phyloP scores from a whole-genome alignment of 2,329 filamentous ascomycete species.

The Dendryphion nanum region DNA sequence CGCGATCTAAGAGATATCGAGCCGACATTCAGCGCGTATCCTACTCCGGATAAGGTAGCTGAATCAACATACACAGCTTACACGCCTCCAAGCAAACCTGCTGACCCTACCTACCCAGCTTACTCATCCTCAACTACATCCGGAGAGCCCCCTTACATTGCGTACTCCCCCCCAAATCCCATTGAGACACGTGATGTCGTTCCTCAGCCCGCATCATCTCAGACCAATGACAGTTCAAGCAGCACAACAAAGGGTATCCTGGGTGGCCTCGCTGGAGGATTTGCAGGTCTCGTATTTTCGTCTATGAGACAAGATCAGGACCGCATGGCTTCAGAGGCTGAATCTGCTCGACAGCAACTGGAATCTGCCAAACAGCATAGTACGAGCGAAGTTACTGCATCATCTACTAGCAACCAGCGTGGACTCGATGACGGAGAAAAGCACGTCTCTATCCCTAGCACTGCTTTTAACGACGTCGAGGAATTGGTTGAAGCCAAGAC shows the following conservation, averaged over 20 bases:
- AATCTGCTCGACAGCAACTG: slow-evolving; percentile 25
- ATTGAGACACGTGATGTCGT: not conserved
- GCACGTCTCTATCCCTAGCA: slow-evolving; percentile 26
- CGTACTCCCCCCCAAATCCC: too few relatives aligned
- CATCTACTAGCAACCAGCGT: slow-evolving; percentile 15
- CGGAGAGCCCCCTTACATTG: too few relatives aligned
- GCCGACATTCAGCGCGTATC: slow-evolving; percentile 6
- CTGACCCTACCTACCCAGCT: not conserved
- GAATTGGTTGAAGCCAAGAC: slow-evolving; percentile 37
- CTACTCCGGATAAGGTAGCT: not conserved
- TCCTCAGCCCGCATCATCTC: not conserved
- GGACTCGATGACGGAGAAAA: slow-evolving; percentile 14
- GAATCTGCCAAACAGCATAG: slow-evolving; percentile 19
- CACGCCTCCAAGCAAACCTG: slow-evolving; percentile 2
- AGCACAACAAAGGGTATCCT: slow-evolving; percentile 7
- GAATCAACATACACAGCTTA: slow-evolving; percentile 5
- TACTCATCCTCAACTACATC: not conserved
- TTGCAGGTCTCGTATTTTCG: slow-evolving; percentile 31
- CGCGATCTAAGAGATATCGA: slow-evolving; percentile 31
- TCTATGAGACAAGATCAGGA: slow-evolving; percentile 35
- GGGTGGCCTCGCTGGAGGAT: slow-evolving; percentile 30
- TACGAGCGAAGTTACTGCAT: not conserved
- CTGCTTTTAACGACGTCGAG: slow-evolving; percentile 34
- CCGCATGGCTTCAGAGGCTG: slow-evolving; percentile 26
- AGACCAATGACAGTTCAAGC: slow-evolving; percentile 8